Conservation (phyloP, 257 asterid genomes). For the Haberlea rhodopensis region DNA sequence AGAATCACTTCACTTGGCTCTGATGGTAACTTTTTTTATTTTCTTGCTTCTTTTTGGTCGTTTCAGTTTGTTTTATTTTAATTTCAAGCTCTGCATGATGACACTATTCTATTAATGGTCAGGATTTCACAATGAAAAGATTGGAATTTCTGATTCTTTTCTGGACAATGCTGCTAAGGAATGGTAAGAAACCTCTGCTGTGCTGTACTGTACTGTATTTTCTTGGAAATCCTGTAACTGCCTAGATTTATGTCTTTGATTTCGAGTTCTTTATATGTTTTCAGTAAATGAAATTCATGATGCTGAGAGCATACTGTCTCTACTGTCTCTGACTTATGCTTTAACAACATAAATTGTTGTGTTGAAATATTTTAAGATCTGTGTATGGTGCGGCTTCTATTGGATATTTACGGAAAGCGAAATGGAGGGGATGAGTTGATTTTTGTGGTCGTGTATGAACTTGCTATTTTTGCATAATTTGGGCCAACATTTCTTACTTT, state of each 20-base stretch:
- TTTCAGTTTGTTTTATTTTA: constrained; percentile 4
- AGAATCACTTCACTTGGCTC: constrained; percentile 52
- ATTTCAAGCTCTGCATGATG: constrained; percentile 16
- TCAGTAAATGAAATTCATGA: too few species aligned
- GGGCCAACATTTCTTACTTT: constrained; percentile 3
- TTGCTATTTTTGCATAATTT: background rate
- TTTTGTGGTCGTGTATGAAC: background rate
- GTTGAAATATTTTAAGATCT: background rate
- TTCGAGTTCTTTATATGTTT: background rate
- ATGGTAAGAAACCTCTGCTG: constrained; percentile 44
- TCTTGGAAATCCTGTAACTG: too few species aligned
- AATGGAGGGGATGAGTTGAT: background rate
- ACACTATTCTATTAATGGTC: constrained; percentile 26
- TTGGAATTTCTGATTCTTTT: too few species aligned
- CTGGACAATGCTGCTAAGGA: constrained; percentile 63
- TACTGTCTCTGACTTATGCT: background rate
- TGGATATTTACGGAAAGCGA: background rate
- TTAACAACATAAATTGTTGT: background rate
- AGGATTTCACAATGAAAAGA: constrained; percentile 52
- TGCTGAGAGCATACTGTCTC: background rate
- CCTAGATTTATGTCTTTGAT: background rate
- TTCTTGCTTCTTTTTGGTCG: background rate
- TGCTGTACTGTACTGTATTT: too few species aligned
- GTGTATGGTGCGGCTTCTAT: background rate
- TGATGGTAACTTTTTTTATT: constrained; percentile 53